Evolutionary conservation across 192 early-diverging fungal genomes (phyloP), one percentile per base, ranked within the genome.

Genomic region (Endogone sp.): DNA sequence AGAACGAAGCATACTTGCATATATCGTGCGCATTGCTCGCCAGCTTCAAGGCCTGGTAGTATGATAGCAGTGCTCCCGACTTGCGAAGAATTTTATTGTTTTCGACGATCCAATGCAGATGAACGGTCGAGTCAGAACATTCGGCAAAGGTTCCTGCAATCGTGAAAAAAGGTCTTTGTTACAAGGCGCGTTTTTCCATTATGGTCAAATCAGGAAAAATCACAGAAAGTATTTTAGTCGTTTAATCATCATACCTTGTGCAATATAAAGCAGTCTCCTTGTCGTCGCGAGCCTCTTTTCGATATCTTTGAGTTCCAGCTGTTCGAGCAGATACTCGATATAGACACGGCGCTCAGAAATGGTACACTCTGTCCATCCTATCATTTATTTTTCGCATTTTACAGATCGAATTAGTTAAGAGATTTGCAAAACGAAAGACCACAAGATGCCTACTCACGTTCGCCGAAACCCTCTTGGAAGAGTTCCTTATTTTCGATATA

Each of bases 81-180:
- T 83, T 70, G 29, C 82, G 75, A 3, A 93, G 68, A 56, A 90
- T 79, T 44, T 67, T 66, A 65, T 87, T 90, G 70, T 89, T 86
- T 2, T 66, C 73, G 16, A 74, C 68, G 24, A 92, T 92, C 62
- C 67, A 72, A 29, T 82, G 56, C 28, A 91, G 31, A 29, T 89
- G 89, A 21, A 81, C 55, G n/a, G 65, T 20, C 23, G 29, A 57
- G 13, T 67, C 26, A 20, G 59, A 67, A 57, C 4, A 21, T 1
- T 67, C 65, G n/a, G 31, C 54, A 28, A 59, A 55, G 10, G 28
- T 29, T 30, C 56, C 56, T 10, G 56, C 44, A 21, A 55, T 30
- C 49, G 56, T 44, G 21, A 60, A 13, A 62, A 54, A 65, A 27
- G 20, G 22, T 67, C 16, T 63, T 31, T 27, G 20, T 26, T 2